Evolutionary conservation across 495 filamentous ascomycete genomes (phyloP).

Genomic region (Gamarada debralockiae): DNA sequence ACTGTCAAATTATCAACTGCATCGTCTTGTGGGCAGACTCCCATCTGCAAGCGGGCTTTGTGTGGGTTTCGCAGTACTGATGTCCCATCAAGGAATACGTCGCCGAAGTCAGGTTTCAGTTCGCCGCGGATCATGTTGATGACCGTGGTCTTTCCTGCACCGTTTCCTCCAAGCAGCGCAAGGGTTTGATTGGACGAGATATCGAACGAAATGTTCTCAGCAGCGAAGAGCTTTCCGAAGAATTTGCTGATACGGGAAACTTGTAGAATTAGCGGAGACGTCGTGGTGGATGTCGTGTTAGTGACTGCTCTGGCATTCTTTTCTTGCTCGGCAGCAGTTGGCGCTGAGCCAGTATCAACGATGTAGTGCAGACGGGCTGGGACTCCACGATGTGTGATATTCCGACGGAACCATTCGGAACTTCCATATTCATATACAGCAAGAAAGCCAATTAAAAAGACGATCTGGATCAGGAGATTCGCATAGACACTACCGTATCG

Average conservation of each 20-base stretch:
- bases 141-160: slow-evolving; percentile 24
- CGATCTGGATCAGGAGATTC: slow-evolving; percentile 21
- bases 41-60: slow-evolving; percentile 19
- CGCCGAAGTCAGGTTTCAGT: slow-evolving; percentile 20
- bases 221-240: slow-evolving; percentile 30
- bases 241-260: slow-evolving; percentile 27
- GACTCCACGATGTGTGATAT: slow-evolving; percentile 15
- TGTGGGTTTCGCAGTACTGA: slow-evolving; percentile 16
- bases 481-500: slow-evolving; percentile 18
- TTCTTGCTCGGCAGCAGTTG: slow-evolving; percentile 5
- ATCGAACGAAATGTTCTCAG: slow-evolving; percentile 33
- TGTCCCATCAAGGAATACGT: slow-evolving; percentile 17
- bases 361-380: slow-evolving; percentile 22
- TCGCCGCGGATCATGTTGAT: slow-evolving; percentile 26
- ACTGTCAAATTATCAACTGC: slow-evolving; percentile 42
- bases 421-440: slow-evolving; percentile 21
- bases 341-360: slow-evolving; percentile 2
- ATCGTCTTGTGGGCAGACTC: slow-evolving; percentile 24
- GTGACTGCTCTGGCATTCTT: slow-evolving; percentile 2
- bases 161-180: slow-evolving; percentile 32
- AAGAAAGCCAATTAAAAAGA: slow-evolving; percentile 16
- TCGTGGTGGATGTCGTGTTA: neutral
- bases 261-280: slow-evolving; percentile 13
- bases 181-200: slow-evolving; percentile 30
- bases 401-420: slow-evolving; percentile 19